These are phyloP conservation scores for Coniochaeta prunicola DNA, from an alignment of 2,329 filamentous ascomycete genomes.

Conservation along the genomic window DNA sequence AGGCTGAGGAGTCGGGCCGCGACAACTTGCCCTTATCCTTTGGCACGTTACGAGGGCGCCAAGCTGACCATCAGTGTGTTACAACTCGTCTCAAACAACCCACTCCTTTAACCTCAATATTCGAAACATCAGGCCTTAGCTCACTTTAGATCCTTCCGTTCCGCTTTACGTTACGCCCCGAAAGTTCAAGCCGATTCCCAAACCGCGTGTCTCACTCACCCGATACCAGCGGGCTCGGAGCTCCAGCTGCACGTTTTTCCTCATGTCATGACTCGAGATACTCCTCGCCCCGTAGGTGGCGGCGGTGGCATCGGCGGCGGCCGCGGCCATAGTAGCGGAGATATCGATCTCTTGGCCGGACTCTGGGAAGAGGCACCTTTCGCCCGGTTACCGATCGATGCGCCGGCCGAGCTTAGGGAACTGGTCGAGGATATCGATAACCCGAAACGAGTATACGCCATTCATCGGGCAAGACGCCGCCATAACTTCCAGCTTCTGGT, in stretches of 20 bases:
- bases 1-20: background rate
- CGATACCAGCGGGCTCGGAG: background rate
- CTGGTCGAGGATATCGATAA: constrained; percentile 53
- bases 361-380: constrained; percentile 58
- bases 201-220: background rate
- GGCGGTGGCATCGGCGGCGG: no score
- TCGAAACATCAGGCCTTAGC: background rate
- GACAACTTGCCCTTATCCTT: background rate
- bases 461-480: constrained; percentile 53
- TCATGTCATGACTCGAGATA: constrained; percentile 45
- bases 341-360: constrained; percentile 44
- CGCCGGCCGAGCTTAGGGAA: constrained; percentile 48
- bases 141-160: background rate
- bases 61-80: background rate
- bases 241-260: background rate
- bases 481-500: constrained; percentile 61
- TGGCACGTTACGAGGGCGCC: background rate
- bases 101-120: background rate
- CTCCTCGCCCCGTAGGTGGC: constrained; percentile 25
- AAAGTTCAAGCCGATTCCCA: background rate
- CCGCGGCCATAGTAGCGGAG: constrained; percentile 21
- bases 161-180: background rate
- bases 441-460: constrained; percentile 51
- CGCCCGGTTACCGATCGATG: constrained; percentile 51
- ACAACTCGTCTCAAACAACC: background rate